These are phyloP conservation scores for Strobilomyces dryophilus DNA, from an alignment of 768 basidiomycete genomes.

Conservation along the genomic window DNA sequence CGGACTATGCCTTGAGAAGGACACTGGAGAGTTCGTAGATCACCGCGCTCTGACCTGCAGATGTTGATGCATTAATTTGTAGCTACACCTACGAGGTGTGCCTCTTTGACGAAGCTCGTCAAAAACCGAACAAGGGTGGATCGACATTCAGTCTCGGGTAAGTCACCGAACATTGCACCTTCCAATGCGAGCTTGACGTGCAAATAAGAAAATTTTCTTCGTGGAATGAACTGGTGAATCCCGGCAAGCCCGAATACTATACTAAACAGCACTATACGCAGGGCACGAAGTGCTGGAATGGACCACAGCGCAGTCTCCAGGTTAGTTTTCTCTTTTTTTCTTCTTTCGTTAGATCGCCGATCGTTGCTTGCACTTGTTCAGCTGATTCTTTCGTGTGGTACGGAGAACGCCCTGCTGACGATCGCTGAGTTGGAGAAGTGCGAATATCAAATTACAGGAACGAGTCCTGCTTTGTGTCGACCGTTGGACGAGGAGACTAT, in stretches of 20 bases:
- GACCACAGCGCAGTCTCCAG: conserved; percentile 81
- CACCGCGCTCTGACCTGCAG: too few relatives aligned
- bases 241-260: conserved; percentile 74
- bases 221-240: conserved; percentile 64
- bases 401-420: conserved; percentile 72
- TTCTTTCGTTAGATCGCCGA: conserved; percentile 1
- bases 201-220: conserved; percentile 61
- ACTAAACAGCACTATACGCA: conserved; percentile 74
- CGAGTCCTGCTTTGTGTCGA: conserved; percentile 79
- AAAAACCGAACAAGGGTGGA: conserved; percentile 83
- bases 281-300: conserved; percentile 95
- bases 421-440: conserved; percentile 94
- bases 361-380: conserved; percentile 24
- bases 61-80: conserved; percentile 6
- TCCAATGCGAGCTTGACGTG: conserved; percentile 1
- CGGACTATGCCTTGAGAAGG: conserved; percentile 69
- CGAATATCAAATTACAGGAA: conserved; percentile 86
- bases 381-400: conserved; percentile 83
- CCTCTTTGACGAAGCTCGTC: conserved; percentile 82
- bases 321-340: conserved; percentile 37
- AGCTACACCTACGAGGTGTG: conserved; percentile 96
- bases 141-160: conserved; percentile 79
- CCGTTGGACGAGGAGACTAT: conserved; percentile 31
- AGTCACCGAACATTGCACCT: conserved; percentile 22
- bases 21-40: conserved; percentile 84